Conservation (phyloP, 2,329 filamentous ascomycete genomes). For the Fusarium beomiforme region DNA sequence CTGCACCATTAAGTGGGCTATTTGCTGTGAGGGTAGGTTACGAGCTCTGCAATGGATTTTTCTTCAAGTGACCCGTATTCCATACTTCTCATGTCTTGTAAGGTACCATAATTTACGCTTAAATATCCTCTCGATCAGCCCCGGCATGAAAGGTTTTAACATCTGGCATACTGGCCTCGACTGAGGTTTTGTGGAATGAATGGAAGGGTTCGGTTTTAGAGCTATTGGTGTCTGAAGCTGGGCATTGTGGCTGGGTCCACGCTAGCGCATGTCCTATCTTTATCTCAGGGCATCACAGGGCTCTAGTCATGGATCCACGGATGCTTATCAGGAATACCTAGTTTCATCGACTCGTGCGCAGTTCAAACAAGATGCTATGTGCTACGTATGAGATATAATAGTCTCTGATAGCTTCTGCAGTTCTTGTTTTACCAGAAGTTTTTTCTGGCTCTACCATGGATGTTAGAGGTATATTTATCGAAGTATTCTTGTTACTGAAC, state of each 20-base stretch:
- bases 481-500: background rate
- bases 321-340: constrained; percentile 21
- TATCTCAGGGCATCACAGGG: constrained; percentile 25
- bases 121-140: background rate
- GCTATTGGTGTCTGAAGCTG: constrained; percentile 6
- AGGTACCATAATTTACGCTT: background rate
- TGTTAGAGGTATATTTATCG: background rate
- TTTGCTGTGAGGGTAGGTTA: constrained; percentile 1
- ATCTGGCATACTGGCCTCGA: constrained; percentile 8
- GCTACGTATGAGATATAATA: too few relatives aligned
- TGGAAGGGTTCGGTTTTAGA: constrained; percentile 2
- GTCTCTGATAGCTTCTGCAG: background rate
- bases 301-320: background rate
- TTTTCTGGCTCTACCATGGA: background rate
- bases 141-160: background rate
- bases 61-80: background rate
- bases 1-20: constrained; percentile 27
- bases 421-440: background rate
- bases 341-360: background rate
- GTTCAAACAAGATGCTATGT: background rate
- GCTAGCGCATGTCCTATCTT: constrained; percentile 33
- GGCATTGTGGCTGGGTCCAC: constrained; percentile 35
- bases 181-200: constrained; percentile 28
- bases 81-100: background rate
- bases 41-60: background rate